These are phyloP conservation scores for Cerrena zonata DNA, from an alignment of 1,284 basidiomycete genomes.

Conservation along the genomic window DNA sequence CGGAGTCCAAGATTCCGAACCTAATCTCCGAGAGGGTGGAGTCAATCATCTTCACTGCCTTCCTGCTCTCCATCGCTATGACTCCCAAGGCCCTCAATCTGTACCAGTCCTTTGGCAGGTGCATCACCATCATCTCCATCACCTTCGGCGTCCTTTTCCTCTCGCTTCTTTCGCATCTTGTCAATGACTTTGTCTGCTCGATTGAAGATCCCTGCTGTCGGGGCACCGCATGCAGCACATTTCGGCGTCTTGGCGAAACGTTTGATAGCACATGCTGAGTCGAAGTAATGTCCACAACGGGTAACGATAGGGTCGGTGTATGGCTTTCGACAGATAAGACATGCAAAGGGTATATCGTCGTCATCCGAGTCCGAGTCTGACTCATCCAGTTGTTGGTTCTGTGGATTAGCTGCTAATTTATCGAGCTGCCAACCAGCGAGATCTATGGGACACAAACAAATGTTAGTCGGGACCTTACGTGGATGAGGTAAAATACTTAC, in stretches of 20 bases:
- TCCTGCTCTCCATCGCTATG: conserved; percentile 32
- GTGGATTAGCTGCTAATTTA: conserved; percentile 67
- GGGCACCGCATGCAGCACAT: conserved; percentile 89
- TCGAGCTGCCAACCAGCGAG: conserved; percentile 98
- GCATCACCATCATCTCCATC: conserved; percentile 26
- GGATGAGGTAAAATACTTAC: conserved; percentile 40
- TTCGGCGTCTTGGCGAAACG: conserved; percentile 91
- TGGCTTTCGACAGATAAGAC: conserved; percentile 89
- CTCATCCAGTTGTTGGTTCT: conserved; percentile 53
- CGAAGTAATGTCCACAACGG: conserved; percentile 95
- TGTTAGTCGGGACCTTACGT: conserved; percentile 3
- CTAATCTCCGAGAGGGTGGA: background rate
- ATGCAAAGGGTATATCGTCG: conserved; percentile 95
- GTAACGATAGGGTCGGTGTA: conserved; percentile 95
- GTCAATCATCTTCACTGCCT: conserved; percentile 24
- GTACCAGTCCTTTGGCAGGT: conserved; percentile 36
- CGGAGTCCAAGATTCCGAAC: background rate
- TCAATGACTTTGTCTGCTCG: conserved; percentile 78
- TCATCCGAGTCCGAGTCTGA: conserved; percentile 63
- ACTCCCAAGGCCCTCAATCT: conserved; percentile 58
- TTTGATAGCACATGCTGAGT: conserved; percentile 89
- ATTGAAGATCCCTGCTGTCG: conserved; percentile 94
- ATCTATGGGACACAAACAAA: conserved; percentile 47
- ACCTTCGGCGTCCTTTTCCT: conserved; percentile 40
- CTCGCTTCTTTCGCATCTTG: conserved; percentile 63